These are phyloP conservation scores for Mycoemilia scoparia DNA, from an alignment of 192 early-diverging fungal species.

Conservation along the genomic window DNA sequence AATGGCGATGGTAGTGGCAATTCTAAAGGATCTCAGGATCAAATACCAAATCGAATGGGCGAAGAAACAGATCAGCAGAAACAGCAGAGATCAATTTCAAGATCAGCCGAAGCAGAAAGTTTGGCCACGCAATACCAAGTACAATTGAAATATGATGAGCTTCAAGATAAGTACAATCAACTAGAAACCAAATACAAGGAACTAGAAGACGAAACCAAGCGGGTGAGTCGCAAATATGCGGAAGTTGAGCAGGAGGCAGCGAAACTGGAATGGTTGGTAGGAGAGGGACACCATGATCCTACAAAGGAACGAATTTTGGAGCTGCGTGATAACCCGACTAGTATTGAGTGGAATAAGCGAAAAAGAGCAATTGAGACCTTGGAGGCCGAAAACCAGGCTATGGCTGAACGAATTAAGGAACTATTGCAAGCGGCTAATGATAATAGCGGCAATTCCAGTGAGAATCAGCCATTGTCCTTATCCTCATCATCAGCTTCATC, in stretches of 20 bases:
- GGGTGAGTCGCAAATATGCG: constrained; percentile 7
- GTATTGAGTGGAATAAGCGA: constrained; percentile 45
- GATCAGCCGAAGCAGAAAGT: no score
- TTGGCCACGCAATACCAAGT: no score
- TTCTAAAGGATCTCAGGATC: constrained; percentile 1
- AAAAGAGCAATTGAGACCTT: constrained; percentile 46
- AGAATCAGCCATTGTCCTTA: no score
- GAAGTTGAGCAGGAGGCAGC: constrained; percentile 33
- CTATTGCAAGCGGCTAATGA: no score
- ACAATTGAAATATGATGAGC: no score
- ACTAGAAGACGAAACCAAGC: constrained; percentile 5
- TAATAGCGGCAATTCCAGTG: no score
- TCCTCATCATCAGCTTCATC: neutral
- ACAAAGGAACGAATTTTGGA: constrained; percentile 43
- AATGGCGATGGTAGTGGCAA: neutral
- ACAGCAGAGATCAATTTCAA: no score
- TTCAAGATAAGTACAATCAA: constrained; percentile 12
- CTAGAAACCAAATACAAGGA: constrained; percentile 6
- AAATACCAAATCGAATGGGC: no score
- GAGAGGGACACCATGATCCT: constrained; percentile 36
- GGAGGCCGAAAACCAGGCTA: constrained; percentile 43
- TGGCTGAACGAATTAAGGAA: constrained; percentile 26
- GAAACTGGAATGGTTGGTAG: constrained; percentile 41
- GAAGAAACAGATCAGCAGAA: no score
- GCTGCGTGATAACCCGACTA: constrained; percentile 59